Percentiles rank a stretch among this genome's conserved stretches.
phyloP scores from a whole-genome alignment of 768 basidiomycete species.

The Podaxis rugospora region DNA sequence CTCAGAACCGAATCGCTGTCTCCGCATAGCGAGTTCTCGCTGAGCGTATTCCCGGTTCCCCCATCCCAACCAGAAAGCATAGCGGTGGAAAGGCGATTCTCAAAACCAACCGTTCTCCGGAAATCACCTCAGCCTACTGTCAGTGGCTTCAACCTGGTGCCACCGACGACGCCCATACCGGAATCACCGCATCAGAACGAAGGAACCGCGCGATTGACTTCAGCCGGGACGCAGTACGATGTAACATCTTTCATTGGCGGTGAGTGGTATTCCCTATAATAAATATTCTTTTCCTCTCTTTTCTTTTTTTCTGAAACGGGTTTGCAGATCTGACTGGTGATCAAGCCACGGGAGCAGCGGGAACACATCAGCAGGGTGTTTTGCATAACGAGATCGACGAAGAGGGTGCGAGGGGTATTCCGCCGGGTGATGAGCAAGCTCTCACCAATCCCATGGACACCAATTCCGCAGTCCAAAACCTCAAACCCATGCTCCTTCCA shows the following conservation, averaged over 20 bases:
- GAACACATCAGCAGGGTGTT: neutral
- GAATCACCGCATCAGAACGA: conserved; percentile 15
- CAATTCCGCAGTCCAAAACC: neutral
- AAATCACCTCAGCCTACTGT: neutral
- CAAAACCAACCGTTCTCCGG: conserved; percentile 8
- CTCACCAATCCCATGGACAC: neutral
- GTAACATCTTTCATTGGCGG: conserved; percentile 72
- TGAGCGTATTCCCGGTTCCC: conserved; percentile 68
- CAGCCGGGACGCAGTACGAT: conserved; percentile 57
- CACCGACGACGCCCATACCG: conserved; percentile 3
- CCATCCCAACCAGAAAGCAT: conserved; percentile 25
- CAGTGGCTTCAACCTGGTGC: neutral
- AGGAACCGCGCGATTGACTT: conserved; percentile 25
- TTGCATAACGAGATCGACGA: neutral
- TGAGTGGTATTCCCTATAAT: conserved; percentile 19
- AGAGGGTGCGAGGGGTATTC: neutral
- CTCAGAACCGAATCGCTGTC: conserved; percentile 6
- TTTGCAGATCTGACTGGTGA: conserved; percentile 7
- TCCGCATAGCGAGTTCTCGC: conserved; percentile 51
- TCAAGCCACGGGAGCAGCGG: neutral
- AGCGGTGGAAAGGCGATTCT: conserved; percentile 2
- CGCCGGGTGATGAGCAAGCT: neutral
- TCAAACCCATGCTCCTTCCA: conserved; percentile 25
- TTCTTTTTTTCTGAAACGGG: conserved; percentile 3
- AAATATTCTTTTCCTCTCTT: neutral